phyloP scores from a whole-genome alignment of 106 monocot genomes.

The Ottelia alismoides region DNA sequence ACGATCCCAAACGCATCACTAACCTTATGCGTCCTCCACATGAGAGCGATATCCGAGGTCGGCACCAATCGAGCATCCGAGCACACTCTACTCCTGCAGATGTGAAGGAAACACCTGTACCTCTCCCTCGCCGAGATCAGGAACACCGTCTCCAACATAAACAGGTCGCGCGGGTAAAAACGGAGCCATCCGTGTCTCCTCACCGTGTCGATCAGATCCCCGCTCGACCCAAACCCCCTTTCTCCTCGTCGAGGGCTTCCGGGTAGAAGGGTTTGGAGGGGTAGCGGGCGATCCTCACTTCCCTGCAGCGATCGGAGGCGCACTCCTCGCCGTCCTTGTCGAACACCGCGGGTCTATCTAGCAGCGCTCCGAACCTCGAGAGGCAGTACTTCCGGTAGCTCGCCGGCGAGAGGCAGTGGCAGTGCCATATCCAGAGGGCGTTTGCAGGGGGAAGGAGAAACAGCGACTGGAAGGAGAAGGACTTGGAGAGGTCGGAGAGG shows the following conservation, averaged over 20 bases:
- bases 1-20: too few relatives aligned
- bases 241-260: constrained; percentile 5
- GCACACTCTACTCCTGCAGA: constrained; percentile 14
- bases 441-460: constrained; percentile 73
- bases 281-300: constrained; percentile 47
- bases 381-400: constrained; percentile 58
- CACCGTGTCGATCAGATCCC: constrained; percentile 21
- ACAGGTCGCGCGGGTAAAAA: constrained; percentile 32
- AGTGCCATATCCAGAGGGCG: constrained; percentile 84
- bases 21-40: constrained; percentile 84
- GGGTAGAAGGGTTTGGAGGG: constrained; percentile 85
- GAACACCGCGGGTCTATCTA: constrained; percentile 63
- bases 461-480: constrained; percentile 12
- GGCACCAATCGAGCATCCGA: constrained; percentile 35
- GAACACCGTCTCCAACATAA: constrained; percentile 66
- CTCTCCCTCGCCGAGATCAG: constrained; percentile 58
- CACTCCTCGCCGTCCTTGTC: constrained; percentile 88
- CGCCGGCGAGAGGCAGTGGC: constrained; percentile 68
- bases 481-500: constrained; percentile 22
- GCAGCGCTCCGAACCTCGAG: constrained; percentile 49
- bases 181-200: constrained; percentile 13
- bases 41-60: constrained; percentile 65
- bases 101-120: constrained; percentile 49
- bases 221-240: neutral
- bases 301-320: constrained; percentile 41